Percentiles rank a stretch among this genome's conserved stretches.
Evolutionary conservation across 2,329 filamentous ascomycete species (phyloP).

Genomic region (Pseudogymnoascus sp.): DNA sequence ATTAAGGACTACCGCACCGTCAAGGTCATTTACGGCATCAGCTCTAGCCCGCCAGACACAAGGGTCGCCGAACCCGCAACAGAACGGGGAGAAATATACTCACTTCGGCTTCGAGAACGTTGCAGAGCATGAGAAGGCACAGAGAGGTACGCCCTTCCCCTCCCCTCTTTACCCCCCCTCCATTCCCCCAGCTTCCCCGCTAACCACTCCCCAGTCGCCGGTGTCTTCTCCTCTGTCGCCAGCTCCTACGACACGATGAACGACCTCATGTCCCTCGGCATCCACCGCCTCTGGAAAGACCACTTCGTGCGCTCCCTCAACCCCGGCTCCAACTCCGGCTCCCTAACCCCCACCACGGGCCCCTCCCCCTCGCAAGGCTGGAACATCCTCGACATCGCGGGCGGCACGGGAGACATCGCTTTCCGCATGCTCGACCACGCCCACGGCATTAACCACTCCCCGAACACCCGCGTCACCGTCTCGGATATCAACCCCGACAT

Average conservation of each 20-base stretch:
- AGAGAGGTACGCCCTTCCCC: constrained; percentile 21
- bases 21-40: constrained; percentile 16
- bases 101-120: constrained; percentile 30
- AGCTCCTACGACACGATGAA: constrained; percentile 90
- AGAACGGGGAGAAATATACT: constrained; percentile 25
- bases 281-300: constrained; percentile 95
- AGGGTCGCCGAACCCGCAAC: constrained; percentile 14
- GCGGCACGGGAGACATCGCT: constrained; percentile 94
- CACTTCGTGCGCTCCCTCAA: constrained; percentile 89
- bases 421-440: constrained; percentile 92
- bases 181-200: background rate
- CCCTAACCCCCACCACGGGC: constrained; percentile 31
- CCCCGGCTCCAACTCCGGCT: constrained; percentile 36
- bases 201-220: constrained; percentile 48
- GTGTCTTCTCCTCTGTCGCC: constrained; percentile 81
- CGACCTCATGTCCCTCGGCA: constrained; percentile 95
- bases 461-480: constrained; percentile 75
- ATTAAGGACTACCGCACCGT: constrained; percentile 1
- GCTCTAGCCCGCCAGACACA: constrained; percentile 13
- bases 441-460: constrained; percentile 69
- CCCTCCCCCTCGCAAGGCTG: constrained; percentile 47
- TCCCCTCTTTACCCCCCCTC: background rate
- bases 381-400: constrained; percentile 88
- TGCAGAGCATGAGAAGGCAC: constrained; percentile 28
- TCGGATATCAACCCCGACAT: constrained; percentile 95